Evolutionary conservation across 1,139 yeast genomes (phyloP).

Genomic region (Pichia sp.): DNA sequence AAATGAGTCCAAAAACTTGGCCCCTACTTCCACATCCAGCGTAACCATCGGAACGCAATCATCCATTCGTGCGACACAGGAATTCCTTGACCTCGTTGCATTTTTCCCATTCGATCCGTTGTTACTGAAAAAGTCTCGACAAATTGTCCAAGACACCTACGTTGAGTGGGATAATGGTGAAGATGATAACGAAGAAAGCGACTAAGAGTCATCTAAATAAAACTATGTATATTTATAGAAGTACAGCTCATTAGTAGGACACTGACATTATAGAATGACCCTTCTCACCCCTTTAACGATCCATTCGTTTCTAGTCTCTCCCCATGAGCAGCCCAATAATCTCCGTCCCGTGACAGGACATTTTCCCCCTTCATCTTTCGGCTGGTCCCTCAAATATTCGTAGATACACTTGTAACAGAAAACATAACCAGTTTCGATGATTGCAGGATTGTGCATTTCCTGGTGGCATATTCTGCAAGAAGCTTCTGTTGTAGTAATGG

Average conservation of each 20-base stretch:
- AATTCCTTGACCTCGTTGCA: slow-evolving; percentile 82
- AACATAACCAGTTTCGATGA: slow-evolving; percentile 87
- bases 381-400: slow-evolving; percentile 48
- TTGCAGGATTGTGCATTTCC: slow-evolving; percentile 71
- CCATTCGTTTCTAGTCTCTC: slow-evolving; percentile 57
- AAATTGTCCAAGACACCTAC: slow-evolving; percentile 51
- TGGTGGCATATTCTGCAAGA: slow-evolving; percentile 72
- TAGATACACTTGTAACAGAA: slow-evolving; percentile 87
- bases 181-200: slow-evolving; percentile 37
- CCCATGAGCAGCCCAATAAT: slow-evolving; percentile 70
- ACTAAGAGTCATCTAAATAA: background rate
- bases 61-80: slow-evolving; percentile 43
- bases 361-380: slow-evolving; percentile 55
- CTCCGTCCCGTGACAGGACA: slow-evolving; percentile 83
- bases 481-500: slow-evolving; percentile 3
- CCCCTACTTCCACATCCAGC: slow-evolving; percentile 11
- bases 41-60: slow-evolving; percentile 16
- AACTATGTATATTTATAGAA: background rate
- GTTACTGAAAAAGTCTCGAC: slow-evolving; percentile 60
- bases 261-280: slow-evolving; percentile 41
- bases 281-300: slow-evolving; percentile 72
- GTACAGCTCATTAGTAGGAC: background rate
- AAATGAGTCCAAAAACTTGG: slow-evolving; percentile 23
- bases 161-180: slow-evolving; percentile 73
- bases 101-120: slow-evolving; percentile 96